Evolutionary conservation across 2,329 filamentous ascomycete genomes (phyloP), one percentile per base, ranked within the genome.

Genomic region (Paracamarosporium sp.): DNA sequence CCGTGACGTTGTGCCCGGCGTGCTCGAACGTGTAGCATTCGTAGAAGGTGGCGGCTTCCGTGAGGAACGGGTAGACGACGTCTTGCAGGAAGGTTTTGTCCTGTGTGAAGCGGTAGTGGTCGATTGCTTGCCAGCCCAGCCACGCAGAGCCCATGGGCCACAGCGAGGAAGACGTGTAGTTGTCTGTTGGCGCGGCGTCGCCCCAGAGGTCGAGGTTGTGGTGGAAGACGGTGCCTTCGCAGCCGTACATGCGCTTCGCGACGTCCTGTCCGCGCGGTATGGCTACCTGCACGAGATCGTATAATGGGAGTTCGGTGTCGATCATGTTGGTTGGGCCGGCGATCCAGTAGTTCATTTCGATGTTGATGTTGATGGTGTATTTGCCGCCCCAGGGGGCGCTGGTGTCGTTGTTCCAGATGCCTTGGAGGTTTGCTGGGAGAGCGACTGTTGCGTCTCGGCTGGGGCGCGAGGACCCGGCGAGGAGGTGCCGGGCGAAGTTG

Each of bases 261-360:
- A 57, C 52, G 6, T 67, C 3, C 65, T 61, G 0, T 61, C 82
- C 69, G 59, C 61, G 60, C 22, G 31, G 56, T 59, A 68, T 58
- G 55, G 76, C 68, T 1, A 70, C 66, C 20, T 80, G 73, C 3
- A 80, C 67, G 3, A 79, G 61, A 38, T 74, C 67, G 33, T 81
- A 77, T 0, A 83, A 55, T 0, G 80, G 79, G 3, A 70, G 50
- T 12, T 79, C 74, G 3, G 73, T 79, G 40, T 78, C 78, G 1
- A 68, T 27, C 3, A 67, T 41, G 30, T 65, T 61, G 15, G 56
- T 56, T 0, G 46, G 35, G 0, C 50, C 52, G 1, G 57, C 58
- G 0, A 36, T 76, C 81, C 80, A 83, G 61, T 83, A 83, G 57
- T 83, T 83, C 82, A 83, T 83, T 64, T 83, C 76, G 0, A 76